phyloP scores from a whole-genome alignment of 257 asterid species.

The Cynanchum wilfordii region DNA sequence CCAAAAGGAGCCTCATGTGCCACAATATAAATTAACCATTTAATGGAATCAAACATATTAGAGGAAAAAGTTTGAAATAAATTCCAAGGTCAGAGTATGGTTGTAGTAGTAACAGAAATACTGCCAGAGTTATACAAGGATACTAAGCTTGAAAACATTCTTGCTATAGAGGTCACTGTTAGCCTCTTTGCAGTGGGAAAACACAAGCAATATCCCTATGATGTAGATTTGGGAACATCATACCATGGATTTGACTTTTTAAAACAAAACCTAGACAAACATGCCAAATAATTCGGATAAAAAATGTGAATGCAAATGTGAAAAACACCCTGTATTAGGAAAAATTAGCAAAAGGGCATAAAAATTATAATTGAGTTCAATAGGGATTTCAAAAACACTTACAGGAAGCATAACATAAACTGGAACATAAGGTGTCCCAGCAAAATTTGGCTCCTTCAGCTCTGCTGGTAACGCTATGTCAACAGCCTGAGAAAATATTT shows the following conservation, averaged over 20 bases:
- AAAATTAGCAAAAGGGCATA: background rate
- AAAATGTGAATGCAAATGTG: background rate
- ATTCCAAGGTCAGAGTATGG: background rate
- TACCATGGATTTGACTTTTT: background rate
- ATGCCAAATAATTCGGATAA: background rate
- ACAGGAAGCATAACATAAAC: conserved; percentile 93
- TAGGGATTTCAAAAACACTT: conserved; percentile 37
- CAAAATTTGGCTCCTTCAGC: conserved; percentile 70
- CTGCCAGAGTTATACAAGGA: background rate
- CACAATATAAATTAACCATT: background rate
- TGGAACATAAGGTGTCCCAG: conserved; percentile 84
- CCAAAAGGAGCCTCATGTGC: background rate
- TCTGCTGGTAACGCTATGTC: conserved; percentile 58
- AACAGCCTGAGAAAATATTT: conserved; percentile 45
- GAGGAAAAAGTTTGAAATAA: background rate
- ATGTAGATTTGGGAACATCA: background rate
- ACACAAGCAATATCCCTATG: background rate
- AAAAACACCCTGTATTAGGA: background rate
- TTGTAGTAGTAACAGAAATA: background rate
- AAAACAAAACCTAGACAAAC: background rate
- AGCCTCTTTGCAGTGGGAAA: background rate
- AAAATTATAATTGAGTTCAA: background rate
- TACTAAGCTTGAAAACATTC: background rate
- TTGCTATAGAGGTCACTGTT: background rate
- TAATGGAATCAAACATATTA: background rate